These are phyloP conservation scores for Botryosphaeria agaves DNA, from an alignment of 2,329 filamentous ascomycete species.

Conservation along the genomic window DNA sequence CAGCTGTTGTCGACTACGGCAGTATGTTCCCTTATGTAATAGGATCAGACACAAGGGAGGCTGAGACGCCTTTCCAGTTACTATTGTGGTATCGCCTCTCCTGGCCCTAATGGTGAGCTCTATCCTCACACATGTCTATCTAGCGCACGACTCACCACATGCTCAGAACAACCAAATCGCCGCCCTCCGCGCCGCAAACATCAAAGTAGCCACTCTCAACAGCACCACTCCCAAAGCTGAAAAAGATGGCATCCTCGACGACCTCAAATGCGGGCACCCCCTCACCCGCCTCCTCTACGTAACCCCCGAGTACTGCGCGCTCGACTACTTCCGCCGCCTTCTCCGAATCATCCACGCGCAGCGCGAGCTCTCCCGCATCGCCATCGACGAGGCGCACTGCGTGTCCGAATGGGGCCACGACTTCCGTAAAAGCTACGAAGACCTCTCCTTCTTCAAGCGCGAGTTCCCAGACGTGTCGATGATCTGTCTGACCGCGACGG, in stretches of 20 bases:
- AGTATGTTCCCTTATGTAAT: slow-evolving; percentile 37
- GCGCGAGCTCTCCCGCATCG: slow-evolving; percentile 70
- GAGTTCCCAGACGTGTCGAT: slow-evolving; percentile 74
- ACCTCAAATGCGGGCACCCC: slow-evolving; percentile 79
- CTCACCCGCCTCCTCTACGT: slow-evolving; percentile 74
- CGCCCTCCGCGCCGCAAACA: slow-evolving; percentile 53
- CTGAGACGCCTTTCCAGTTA: slow-evolving; percentile 53
- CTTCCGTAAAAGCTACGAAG: slow-evolving; percentile 84
- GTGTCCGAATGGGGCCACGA: slow-evolving; percentile 64
- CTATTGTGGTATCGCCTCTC: slow-evolving; percentile 77
- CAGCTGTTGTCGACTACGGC: slow-evolving; percentile 72
- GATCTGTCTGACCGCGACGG: slow-evolving; percentile 85
- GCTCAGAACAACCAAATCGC: slow-evolving; percentile 77
- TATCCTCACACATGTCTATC: background rate
- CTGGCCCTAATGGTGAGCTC: slow-evolving; percentile 64
- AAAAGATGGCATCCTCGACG: slow-evolving; percentile 52
- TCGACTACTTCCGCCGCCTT: slow-evolving; percentile 57
- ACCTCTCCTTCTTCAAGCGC: slow-evolving; percentile 68
- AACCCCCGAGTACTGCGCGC: slow-evolving; percentile 75
- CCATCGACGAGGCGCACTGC: slow-evolving; percentile 71
- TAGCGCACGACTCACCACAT: background rate
- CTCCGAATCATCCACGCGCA: slow-evolving; percentile 61
- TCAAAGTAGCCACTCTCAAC: slow-evolving; percentile 75
- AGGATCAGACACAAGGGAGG: background rate
- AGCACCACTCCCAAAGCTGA: slow-evolving; percentile 54